phyloP scores from a whole-genome alignment of 2,329 filamentous ascomycete species.

The Aspergillus floridensis region DNA sequence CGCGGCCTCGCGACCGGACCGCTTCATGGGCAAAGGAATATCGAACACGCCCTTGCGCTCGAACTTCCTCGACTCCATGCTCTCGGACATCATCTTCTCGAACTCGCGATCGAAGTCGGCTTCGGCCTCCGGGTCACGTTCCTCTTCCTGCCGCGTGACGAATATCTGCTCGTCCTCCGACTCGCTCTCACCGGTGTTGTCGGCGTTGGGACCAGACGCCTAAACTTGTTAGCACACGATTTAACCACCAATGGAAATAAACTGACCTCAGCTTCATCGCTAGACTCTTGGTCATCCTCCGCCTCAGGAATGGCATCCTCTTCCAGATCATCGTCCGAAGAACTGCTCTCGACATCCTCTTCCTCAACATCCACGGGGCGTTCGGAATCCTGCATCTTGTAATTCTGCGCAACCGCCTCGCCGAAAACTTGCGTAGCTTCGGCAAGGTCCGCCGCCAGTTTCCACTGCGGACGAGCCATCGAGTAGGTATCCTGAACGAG shows the following conservation, averaged over 20 bases:
- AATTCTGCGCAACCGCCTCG: slow-evolving; percentile 84
- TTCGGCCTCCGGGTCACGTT: slow-evolving; percentile 88
- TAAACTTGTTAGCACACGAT: slow-evolving; percentile 23
- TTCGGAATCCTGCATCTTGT: slow-evolving; percentile 72
- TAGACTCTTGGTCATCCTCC: slow-evolving; percentile 54
- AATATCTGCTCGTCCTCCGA: slow-evolving; percentile 86
- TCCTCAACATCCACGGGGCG: slow-evolving; percentile 71
- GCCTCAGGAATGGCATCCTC: slow-evolving; percentile 58
- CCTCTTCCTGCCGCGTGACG: slow-evolving; percentile 85
- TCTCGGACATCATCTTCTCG: slow-evolving; percentile 97
- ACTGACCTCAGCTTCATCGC: slow-evolving; percentile 47
- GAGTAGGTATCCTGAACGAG: slow-evolving; percentile 90
- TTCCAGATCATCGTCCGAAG: slow-evolving; percentile 73
- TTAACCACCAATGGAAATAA: too few relatives aligned
- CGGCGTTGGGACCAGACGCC: slow-evolving; percentile 46
- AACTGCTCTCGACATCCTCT: slow-evolving; percentile 66
- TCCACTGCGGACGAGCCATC: slow-evolving; percentile 86
- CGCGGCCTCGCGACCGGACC: slow-evolving; percentile 59
- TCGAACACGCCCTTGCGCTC: slow-evolving; percentile 94
- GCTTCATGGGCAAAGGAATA: slow-evolving; percentile 90
- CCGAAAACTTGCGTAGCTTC: slow-evolving; percentile 83
- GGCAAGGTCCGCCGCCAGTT: slow-evolving; percentile 72
- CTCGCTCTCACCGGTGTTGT: slow-evolving; percentile 48
- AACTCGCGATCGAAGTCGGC: slow-evolving; percentile 98
- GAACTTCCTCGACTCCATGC: slow-evolving; percentile 90